Conservation (phyloP, 441 rosid species). For the Viola pubescens region DNA sequence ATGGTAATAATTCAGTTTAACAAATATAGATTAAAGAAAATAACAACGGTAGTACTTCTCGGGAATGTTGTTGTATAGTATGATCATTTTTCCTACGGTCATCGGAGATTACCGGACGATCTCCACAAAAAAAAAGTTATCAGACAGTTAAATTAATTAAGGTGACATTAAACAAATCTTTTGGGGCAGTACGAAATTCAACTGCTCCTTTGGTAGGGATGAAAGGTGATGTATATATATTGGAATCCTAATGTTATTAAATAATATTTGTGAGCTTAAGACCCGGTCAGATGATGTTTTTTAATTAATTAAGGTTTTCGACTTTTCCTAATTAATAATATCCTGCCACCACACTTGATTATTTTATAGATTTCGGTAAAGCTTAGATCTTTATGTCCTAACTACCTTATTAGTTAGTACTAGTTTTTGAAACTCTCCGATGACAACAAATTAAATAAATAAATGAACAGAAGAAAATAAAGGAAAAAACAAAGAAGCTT, state of each 20-base stretch:
- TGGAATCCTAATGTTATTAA: conserved; percentile 7
- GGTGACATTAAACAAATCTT: conserved; percentile 11
- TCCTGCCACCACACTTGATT: conserved; percentile 8
- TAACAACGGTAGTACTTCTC: too few species aligned
- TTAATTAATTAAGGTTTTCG: conserved; percentile 10
- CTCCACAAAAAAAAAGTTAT: too few species aligned
- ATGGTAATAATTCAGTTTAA: too few species aligned
- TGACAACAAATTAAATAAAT: too few species aligned
- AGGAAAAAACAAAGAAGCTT: too few species aligned
- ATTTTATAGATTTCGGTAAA: neutral
- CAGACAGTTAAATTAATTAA: neutral
- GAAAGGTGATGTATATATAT: too few species aligned
- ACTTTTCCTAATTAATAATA: neutral
- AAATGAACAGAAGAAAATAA: too few species aligned
- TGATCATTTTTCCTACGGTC: neutral
- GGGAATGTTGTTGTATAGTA: conserved; percentile 12
- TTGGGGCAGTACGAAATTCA: conserved; percentile 19
- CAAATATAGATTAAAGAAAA: too few species aligned
- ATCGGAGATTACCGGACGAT: too few species aligned
- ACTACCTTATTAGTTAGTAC: neutral
- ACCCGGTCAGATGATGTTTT: conserved; percentile 20
- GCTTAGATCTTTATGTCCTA: conserved; percentile 11
- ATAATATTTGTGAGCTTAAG: neutral
- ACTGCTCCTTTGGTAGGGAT: conserved; percentile 5
- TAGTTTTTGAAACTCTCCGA: too few species aligned